Evolutionary conservation across 2,329 filamentous ascomycete genomes (phyloP).

Genomic region (Penicillium griseofulvum): DNA sequence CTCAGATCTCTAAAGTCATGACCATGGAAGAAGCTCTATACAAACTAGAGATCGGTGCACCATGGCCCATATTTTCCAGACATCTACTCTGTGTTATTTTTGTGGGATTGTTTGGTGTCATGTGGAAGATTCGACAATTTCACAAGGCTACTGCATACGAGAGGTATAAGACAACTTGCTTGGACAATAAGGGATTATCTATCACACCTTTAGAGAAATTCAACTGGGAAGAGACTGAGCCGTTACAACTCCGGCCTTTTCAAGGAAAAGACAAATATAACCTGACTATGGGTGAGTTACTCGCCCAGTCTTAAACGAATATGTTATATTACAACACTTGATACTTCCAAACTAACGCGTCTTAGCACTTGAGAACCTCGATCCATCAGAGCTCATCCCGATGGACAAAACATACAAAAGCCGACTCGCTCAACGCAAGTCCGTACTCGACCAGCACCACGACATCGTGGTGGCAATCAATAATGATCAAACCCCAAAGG

Average conservation of each 20-base stretch:
- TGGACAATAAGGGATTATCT: conserved; percentile 20
- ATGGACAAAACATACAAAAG: conserved; percentile 60
- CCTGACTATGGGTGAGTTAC: conserved; percentile 58
- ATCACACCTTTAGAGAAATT: conserved; percentile 49
- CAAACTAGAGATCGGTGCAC: neutral
- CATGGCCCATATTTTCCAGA: neutral
- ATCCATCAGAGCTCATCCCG: conserved; percentile 54
- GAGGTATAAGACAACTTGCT: neutral
- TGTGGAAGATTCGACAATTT: neutral
- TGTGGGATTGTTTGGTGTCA: conserved; percentile 1
- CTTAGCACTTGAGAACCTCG: conserved; percentile 53
- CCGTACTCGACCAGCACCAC: conserved; percentile 47
- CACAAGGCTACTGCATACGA: neutral
- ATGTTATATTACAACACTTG: neutral
- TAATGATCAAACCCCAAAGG: conserved; percentile 28
- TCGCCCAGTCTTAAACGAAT: neutral
- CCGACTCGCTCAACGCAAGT: conserved; percentile 51
- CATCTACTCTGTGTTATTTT: neutral
- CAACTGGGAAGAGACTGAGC: conserved; percentile 51
- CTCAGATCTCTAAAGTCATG: neutral
- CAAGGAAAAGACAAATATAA: conserved; percentile 61
- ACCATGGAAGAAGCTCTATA: neutral
- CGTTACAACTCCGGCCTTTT: conserved; percentile 56
- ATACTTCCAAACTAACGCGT: neutral
- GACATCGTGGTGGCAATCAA: conserved; percentile 42